Base-by-base conservation (phyloP, 78 protist species). In the Dictyostelium purpureum region DNA sequence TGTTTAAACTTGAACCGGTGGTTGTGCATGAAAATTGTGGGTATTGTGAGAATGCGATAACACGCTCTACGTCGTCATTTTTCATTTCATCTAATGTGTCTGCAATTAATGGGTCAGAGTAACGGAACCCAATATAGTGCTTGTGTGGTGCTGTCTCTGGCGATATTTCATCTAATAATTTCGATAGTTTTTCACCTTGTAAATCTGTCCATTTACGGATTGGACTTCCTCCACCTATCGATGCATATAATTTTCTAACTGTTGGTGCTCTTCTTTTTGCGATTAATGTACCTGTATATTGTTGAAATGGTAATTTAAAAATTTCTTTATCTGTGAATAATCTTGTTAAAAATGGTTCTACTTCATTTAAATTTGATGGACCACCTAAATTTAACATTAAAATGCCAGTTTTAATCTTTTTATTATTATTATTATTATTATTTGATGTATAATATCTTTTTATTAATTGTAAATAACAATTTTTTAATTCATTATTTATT, bases 371-470 rank as follows among this genome's bases (percentile, higher is more conserved):
- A 37, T 49, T 90, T 18, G 67, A 52, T 33, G 98, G 98, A 2
- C 98, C 98, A 38, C 98, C 98, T 51, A 97, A 52, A 77, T 97
- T 97, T 89, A 97, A 81, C 96, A 97, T 79, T 24, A 97, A 89
- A 56, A 97, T 82, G 6, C 93, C 98, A 31, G 98, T 97, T 79
- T 88, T 95, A 57, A 87, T 52, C 18, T 70, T 85, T 38, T 33
- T 10, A 12, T 67, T 67, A 35, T 40, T 49, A 16, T 75, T 28
- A 5, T 37, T 6, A 38, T 21, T 28, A 66, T 24, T 18, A 0
- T 28, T 14, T 33, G 35, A 31, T 40, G n/a, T 51, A 49, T 4
- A 59, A 52, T 47, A 59, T 33, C 24, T 61, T 61, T 61, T 31
- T 31, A 26, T 31, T 61, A 7, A 49, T 49, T 49, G 54, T 49